These are phyloP conservation scores for Gracilaria domingensis DNA, from an alignment of 23 red algal species.

Conservation along the genomic window DNA sequence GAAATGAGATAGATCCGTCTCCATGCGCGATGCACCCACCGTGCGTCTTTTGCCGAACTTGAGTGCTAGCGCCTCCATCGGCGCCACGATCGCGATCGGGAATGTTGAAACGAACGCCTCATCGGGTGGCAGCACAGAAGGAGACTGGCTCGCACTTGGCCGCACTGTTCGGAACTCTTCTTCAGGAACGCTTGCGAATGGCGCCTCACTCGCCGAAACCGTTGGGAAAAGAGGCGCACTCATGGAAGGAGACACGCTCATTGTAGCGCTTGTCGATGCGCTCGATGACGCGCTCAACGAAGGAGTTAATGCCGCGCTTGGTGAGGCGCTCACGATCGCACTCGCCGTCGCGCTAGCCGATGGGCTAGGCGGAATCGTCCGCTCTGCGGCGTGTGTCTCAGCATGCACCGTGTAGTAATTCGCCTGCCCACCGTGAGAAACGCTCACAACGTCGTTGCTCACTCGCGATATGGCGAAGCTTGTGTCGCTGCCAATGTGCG, in stretches of 20 bases:
- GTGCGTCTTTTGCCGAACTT: conserved; percentile 8
- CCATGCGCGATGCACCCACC: conserved; percentile 13
- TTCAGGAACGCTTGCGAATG: neutral
- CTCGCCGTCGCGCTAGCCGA: neutral
- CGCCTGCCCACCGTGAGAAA: conserved; percentile 8
- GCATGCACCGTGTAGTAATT: conserved; percentile 8
- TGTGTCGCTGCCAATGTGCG: neutral
- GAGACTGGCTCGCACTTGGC: neutral
- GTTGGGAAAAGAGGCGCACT: neutral
- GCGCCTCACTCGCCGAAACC: neutral
- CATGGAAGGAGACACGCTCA: neutral
- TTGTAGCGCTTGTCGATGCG: neutral
- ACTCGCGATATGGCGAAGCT: conserved; percentile 10
- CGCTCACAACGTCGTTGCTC: neutral
- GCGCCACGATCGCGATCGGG: neutral
- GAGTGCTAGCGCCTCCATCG: conserved; percentile 21
- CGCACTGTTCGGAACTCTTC: neutral
- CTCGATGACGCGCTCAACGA: neutral
- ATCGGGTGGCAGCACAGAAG: no score
- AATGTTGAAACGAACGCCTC: neutral
- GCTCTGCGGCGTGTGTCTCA: conserved; percentile 25
- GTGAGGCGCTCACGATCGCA: neutral
- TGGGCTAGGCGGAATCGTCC: conserved; percentile 27
- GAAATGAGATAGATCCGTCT: conserved; percentile 28
- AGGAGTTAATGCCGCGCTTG: no score